Evolutionary conservation across 2,329 filamentous ascomycete genomes (phyloP).

Genomic region (Microdochium trichocladiopsis): DNA sequence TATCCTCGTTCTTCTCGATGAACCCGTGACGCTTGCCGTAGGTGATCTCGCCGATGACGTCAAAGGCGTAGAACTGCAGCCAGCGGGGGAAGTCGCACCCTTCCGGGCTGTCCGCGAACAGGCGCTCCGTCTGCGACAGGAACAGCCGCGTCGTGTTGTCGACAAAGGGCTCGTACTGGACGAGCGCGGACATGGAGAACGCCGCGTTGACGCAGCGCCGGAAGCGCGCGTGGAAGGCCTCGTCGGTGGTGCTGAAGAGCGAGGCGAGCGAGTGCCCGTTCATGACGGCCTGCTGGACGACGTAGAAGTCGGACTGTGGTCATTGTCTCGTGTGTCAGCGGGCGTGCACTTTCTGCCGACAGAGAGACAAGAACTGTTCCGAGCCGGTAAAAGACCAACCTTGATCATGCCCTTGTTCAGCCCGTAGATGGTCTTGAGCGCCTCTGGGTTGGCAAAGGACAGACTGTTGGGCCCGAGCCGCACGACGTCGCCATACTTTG

Average conservation of each 20-base stretch:
- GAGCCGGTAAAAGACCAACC: constrained; percentile 32
- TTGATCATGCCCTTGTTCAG: constrained; percentile 76
- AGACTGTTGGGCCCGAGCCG: constrained; percentile 67
- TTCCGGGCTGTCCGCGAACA: constrained; percentile 37
- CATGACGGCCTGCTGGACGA: constrained; percentile 67
- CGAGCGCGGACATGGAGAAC: constrained; percentile 70
- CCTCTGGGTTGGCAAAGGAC: constrained; percentile 67
- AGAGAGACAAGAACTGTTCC: not conserved
- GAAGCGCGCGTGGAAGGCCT: constrained; percentile 68
- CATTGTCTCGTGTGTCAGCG: not conserved
- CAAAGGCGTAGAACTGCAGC: constrained; percentile 78
- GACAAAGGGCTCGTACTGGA: constrained; percentile 75
- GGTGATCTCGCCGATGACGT: constrained; percentile 72
- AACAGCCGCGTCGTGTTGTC: constrained; percentile 69
- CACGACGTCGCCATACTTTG: constrained; percentile 66
- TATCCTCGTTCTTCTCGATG: constrained; percentile 65
- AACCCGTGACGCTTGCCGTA: constrained; percentile 73
- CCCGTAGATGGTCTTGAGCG: constrained; percentile 71
- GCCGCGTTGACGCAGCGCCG: constrained; percentile 68
- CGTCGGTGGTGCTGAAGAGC: constrained; percentile 70
- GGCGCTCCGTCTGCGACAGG: constrained; percentile 50
- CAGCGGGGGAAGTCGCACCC: constrained; percentile 61
- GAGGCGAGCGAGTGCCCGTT: constrained; percentile 63
- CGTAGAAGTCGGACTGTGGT: constrained; percentile 67
- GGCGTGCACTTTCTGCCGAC: not conserved